Percentiles rank a stretch among this genome's conserved stretches.
phyloP scores from a whole-genome alignment of 169 alveolate species.

The Pseudocohnilembus persalinus region DNA sequence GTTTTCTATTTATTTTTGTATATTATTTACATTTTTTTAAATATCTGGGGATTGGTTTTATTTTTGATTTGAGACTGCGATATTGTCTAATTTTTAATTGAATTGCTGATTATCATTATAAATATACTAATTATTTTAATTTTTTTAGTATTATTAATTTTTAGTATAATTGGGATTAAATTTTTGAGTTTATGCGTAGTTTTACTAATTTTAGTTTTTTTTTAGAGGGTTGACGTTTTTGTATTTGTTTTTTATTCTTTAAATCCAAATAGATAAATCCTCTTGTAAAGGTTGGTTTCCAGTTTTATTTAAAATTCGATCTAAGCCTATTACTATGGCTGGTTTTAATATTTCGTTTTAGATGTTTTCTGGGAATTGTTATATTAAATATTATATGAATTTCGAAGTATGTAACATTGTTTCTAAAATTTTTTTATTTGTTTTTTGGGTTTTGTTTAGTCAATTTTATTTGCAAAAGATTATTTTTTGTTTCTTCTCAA shows the following conservation, averaged over 20 bases:
- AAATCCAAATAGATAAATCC: background rate
- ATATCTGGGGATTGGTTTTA: too few species aligned
- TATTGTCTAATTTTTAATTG: background rate
- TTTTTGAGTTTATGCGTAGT: background rate
- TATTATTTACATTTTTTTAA: too few species aligned
- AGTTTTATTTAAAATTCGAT: background rate
- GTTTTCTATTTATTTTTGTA: too few species aligned
- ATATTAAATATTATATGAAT: too few species aligned
- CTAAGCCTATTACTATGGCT: background rate
- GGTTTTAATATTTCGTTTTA: background rate
- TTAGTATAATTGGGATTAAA: background rate
- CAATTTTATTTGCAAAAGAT: too few species aligned
- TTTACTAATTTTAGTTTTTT: background rate
- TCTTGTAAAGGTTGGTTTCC: background rate
- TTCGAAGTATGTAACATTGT: background rate
- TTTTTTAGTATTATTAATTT: too few species aligned
- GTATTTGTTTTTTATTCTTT: too few species aligned
- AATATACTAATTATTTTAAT: too few species aligned
- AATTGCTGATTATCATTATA: background rate
- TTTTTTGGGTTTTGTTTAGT: background rate
- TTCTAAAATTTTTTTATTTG: too few species aligned
- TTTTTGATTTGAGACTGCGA: too few species aligned
- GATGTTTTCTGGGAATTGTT: background rate
- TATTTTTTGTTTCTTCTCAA: too few species aligned
- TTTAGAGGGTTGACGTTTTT: background rate